Evolutionary conservation across 495 filamentous ascomycete species (phyloP), one percentile per base, ranked within the genome.

Genomic region (Penicillium steckii): DNA sequence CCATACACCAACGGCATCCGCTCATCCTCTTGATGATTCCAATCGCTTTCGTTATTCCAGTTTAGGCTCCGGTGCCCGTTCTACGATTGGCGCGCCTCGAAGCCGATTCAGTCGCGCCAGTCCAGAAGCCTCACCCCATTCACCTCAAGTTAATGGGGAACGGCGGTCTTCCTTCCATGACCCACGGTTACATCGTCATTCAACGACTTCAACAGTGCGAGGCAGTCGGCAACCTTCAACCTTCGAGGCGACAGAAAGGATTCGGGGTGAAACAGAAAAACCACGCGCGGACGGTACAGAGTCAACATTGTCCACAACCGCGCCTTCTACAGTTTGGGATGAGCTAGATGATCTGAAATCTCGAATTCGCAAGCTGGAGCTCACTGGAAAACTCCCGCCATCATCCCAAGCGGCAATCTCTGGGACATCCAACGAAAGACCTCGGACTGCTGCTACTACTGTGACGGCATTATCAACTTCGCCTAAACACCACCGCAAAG

Each of bases 311-410:
- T 97, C 94, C 0, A 90, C 89, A 0, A 91, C 85, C 2, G 90
- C 91, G 8, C 87, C 91, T 18, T 95, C 94, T 2, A 95, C 90
- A 1, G 89, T 98, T 8, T 98, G 95, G 95, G 94, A 98, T 66
- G 94, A 98, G 69, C 72, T 98, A 17, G 94, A 98, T 57, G 95
- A 97, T 47, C 73, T 98, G 10, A 98, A 97, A 65, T 93, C 90
- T 8, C 84, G 95, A 18, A 96, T 98, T 55, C 85, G 88, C 52
- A 89, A 89, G 41, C 79, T 98, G n/a, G 94, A 98, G 65, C 66
- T 93, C 46, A 95, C 90, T 3, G 91, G 92, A 23, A 95, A 90
- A 64, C 71, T 91, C 10, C 91, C 93, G 1, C 73, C 89, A 0
- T 90, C 85, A 9, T 91, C 90, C 1, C 86, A 83, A 37, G 88